Evolutionary conservation across 352 stramenopile genomes (phyloP), one percentile per base, ranked within the genome.

Genomic region (Phytopythium sindhum): DNA sequence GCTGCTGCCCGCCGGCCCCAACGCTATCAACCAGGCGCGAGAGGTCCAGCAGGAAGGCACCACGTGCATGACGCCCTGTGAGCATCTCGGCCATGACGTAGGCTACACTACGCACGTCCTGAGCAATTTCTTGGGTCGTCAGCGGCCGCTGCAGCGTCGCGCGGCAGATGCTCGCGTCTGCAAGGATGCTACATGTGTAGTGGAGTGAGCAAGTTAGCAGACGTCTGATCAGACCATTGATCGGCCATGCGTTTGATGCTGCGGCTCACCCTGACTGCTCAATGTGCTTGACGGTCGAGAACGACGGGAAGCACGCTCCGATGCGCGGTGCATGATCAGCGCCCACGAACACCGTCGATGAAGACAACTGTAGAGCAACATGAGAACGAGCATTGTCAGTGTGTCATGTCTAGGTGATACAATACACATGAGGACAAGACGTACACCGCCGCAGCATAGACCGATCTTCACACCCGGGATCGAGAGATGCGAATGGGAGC

Each of bases 1-100:
- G 51, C 33, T 84, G 74, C 17, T 64, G 61, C 10, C 65, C 76
- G 19, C 60, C 63, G 19, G 41, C 10, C 4, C 51, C 28, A 2
- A 88, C 61, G 21, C 68, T 66, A 15, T 23, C 50, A 11, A 84
- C 44, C 8, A 89, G 31, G 6, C 60, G 69, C 12, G 71, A 61
- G 14, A 53, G 71, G 29, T 83, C 67, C 37, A 86, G 68, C 9
- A 77, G 52, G 6, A 53, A 41, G 31, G 52, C 33, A 0, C 81
- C 69, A 33, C 63, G 73, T 26, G 78, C 70, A 4, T 73, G 73
- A 37, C 68, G 53, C 21, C 77, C 78, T 3, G 79, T 90, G 60
- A 87, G 70, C 75, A 90, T 77, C 64, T 90, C 81, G 9, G 77
- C 45, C 61, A 88, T 73, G 28, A 90, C 61, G 47, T 86, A 88